phyloP scores from a whole-genome alignment of 2,329 filamentous ascomycete species.

The Alternaria infectoria region DNA sequence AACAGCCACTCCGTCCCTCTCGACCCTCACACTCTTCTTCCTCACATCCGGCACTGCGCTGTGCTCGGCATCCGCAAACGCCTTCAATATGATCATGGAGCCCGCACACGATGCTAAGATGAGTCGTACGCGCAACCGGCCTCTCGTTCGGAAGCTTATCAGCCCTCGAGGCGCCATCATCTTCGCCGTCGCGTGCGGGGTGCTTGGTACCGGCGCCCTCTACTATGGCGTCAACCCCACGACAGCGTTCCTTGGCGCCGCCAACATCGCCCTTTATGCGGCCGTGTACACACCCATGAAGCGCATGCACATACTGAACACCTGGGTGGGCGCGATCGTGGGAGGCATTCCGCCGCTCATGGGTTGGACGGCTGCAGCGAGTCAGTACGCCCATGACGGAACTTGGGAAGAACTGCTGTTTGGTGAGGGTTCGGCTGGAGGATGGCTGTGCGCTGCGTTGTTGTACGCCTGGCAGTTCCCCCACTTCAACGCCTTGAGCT shows the following conservation, averaged over 20 bases:
- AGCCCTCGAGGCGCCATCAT: conserved; percentile 72
- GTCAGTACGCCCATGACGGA: conserved; percentile 71
- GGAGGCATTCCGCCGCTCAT: conserved; percentile 94
- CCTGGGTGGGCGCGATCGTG: conserved; percentile 92
- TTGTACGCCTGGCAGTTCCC: conserved; percentile 98
- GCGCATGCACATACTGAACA: conserved; percentile 83
- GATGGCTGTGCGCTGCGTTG: conserved; percentile 85
- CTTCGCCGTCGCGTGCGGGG: conserved; percentile 79
- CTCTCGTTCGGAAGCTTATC: conserved; percentile 82
- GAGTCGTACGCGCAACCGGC: conserved; percentile 89
- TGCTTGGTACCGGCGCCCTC: conserved; percentile 72
- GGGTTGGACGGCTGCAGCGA: conserved; percentile 96
- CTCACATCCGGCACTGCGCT: conserved; percentile 88
- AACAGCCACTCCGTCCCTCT: conserved; percentile 77
- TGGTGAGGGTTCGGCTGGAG: conserved; percentile 72
- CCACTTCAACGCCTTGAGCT: conserved; percentile 94
- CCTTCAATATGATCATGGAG: conserved; percentile 97
- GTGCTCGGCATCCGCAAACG: conserved; percentile 89
- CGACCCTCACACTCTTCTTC: conserved; percentile 89
- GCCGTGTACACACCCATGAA: conserved; percentile 94
- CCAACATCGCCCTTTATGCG: conserved; percentile 89
- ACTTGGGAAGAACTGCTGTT: conserved; percentile 81
- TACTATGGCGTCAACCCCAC: conserved; percentile 95
- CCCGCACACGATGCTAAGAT: conserved; percentile 88
- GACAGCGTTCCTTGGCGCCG: conserved; percentile 80